Base-by-base conservation (phyloP, 805 yeast species). In the Candida glaebosa region DNA sequence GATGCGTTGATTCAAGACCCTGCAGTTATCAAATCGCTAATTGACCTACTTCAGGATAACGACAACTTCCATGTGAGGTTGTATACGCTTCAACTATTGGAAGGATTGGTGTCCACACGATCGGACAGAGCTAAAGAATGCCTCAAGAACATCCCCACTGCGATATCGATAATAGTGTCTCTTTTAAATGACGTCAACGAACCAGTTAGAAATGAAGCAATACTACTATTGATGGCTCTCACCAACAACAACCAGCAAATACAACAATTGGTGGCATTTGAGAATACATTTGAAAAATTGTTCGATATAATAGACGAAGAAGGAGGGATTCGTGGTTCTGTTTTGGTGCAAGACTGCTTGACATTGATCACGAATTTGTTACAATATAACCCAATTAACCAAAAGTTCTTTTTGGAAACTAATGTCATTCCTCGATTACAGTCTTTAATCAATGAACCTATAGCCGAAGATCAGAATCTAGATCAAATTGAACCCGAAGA, bases 261-360 rank as follows among this genome's bases (percentile, higher is more conserved):
- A 24, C 99, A 93, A 58, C 90, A 89, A 54, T 67, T 93, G 15
- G 95, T 95, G 7, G 99, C 96, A 0, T 93, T 93, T 57, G 97
- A 93, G 58, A 90, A 87, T 50, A 84, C 95, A 0, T 90, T 93
- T 56, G 96, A 88, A 46, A 79, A 74, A 45, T 63, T 89, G 9
- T 90, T 91, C 53, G 72, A 69, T n/a, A 84, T 93, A 10, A 81
- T 91, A 18, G 81, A 79, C 12, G 85, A 81, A 47, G 97, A 90
- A 60, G 96, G 96, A 24, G 96, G 96, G 3, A 73, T 88, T 12
- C 75, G 89, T 40, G 97, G 96, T 7, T 87, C 93, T 15, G 73
- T 88, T 25, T 80, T 88, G n/a, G 95, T 90, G 6, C 93, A 87
- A 56, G 98, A 93, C 61, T 87, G 96, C 59, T 66, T 95, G 40